A percentile compares a stretch with the other conserved stretches of the same genome.
phyloP scores from a whole-genome alignment of 441 rosid genomes.

The Arabidopsis hybrid region DNA sequence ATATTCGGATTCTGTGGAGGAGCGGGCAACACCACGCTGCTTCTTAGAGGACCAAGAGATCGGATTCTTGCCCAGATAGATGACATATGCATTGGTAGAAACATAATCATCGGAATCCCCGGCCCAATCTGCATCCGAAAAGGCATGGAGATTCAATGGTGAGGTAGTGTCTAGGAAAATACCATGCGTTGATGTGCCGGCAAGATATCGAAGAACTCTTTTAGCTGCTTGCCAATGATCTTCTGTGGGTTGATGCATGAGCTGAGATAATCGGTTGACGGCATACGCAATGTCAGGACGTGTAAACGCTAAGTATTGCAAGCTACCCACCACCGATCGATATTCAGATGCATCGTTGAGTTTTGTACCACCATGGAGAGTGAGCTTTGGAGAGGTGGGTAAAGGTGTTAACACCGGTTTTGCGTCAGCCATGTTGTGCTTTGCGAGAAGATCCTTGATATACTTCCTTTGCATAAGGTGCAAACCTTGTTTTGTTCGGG shows the following conservation, averaged over 20 bases:
- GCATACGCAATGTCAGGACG: background rate
- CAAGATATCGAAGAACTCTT: background rate
- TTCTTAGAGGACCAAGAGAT: background rate
- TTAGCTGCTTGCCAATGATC: background rate
- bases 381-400: background rate
- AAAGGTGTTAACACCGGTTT: background rate
- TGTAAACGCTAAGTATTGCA: background rate
- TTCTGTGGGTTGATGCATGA: accelerated
- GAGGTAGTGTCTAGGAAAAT: too few species aligned
- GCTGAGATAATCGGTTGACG: background rate
- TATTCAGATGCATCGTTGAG: background rate
- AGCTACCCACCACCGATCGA: background rate
- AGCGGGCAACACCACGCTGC: background rate
- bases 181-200: background rate
- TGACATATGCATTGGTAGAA: background rate
- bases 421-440: background rate
- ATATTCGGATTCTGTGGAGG: too few species aligned
- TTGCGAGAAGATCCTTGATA: background rate
- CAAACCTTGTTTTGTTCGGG: background rate
- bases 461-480: background rate
- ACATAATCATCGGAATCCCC: background rate
- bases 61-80: background rate
- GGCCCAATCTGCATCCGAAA: background rate
- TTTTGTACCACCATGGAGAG: background rate
- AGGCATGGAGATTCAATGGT: background rate